Evolutionary conservation across 2,329 filamentous ascomycete species (phyloP).

Genomic region (Calonectria montana): DNA sequence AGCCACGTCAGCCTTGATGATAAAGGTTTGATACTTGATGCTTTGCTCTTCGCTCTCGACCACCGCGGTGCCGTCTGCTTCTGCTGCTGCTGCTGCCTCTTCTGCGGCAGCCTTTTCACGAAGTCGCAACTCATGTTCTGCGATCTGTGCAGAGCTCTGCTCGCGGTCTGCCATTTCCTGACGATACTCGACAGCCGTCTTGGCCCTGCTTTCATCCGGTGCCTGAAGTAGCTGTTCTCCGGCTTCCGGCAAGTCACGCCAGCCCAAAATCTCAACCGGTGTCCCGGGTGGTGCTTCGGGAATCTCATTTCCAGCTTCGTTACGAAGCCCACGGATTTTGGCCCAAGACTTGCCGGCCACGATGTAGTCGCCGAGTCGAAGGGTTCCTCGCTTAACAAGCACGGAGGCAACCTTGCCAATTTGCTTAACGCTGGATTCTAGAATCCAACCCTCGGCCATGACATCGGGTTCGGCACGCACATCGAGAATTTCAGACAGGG

Average conservation of each 20-base stretch:
- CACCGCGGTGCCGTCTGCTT: slow-evolving; percentile 51
- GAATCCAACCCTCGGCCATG: slow-evolving; percentile 89
- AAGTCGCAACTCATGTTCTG: slow-evolving; percentile 74
- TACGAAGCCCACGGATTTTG: slow-evolving; percentile 83
- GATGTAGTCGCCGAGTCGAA: slow-evolving; percentile 82
- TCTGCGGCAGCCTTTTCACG: slow-evolving; percentile 63
- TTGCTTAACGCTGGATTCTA: slow-evolving; percentile 90
- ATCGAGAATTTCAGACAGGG: slow-evolving; percentile 89
- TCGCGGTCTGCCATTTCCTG: slow-evolving; percentile 77
- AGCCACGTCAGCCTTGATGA: slow-evolving; percentile 92
- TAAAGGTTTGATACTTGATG: slow-evolving; percentile 76
- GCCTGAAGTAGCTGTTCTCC: slow-evolving; percentile 92
- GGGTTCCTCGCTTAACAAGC: slow-evolving; percentile 87
- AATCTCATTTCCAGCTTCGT: slow-evolving; percentile 83
- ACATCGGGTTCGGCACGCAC: slow-evolving; percentile 83
- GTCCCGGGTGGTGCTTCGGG: slow-evolving; percentile 84
- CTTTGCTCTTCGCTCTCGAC: slow-evolving; percentile 53
- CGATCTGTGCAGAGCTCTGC: slow-evolving; percentile 83
- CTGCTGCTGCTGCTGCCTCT: slow-evolving; percentile 49
- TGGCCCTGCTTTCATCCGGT: slow-evolving; percentile 80
- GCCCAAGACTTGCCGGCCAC: slow-evolving; percentile 92
- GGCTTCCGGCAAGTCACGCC: slow-evolving; percentile 83
- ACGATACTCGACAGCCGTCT: slow-evolving; percentile 81
- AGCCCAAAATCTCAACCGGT: slow-evolving; percentile 94
- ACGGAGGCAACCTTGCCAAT: slow-evolving; percentile 89